Conservation (phyloP, 495 filamentous ascomycete species). For the Penicillium waksmanii region DNA sequence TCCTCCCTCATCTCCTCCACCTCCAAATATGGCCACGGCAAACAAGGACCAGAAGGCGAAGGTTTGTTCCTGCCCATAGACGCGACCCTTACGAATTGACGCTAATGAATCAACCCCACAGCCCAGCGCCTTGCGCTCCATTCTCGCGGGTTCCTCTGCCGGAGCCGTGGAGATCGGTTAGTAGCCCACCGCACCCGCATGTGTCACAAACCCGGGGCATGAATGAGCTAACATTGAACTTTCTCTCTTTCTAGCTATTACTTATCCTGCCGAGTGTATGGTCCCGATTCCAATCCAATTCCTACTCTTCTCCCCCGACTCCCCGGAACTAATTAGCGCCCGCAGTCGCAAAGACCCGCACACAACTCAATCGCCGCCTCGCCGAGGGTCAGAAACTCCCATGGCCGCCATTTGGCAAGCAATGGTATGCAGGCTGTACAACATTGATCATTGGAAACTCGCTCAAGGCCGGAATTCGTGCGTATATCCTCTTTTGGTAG, state of each 20-base stretch:
- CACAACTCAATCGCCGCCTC: constrained; percentile 88
- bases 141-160: constrained; percentile 85
- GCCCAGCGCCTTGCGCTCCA: constrained; percentile 81
- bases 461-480: constrained; percentile 91
- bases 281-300: constrained; percentile 3
- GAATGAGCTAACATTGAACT: constrained; percentile 16
- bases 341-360: constrained; percentile 88
- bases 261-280: constrained; percentile 95
- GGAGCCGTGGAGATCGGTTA: constrained; percentile 94
- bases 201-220: neutral
- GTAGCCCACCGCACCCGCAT: constrained; percentile 10
- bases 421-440: constrained; percentile 98
- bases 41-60: constrained; percentile 48
- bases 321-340: constrained; percentile 20
- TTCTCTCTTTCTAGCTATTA: constrained; percentile 66
- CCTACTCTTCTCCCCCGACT: neutral
- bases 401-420: constrained; percentile 89
- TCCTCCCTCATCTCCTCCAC: constrained; percentile 5
- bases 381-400: constrained; percentile 83
- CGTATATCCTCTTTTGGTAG: constrained; percentile 25
- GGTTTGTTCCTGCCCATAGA: constrained; percentile 26
- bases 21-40: constrained; percentile 41
- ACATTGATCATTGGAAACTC: constrained; percentile 97
- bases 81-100: neutral
- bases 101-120: constrained; percentile 39